Conservation (phyloP, 2,329 filamentous ascomycete genomes). For the Botrytis squamosa region DNA sequence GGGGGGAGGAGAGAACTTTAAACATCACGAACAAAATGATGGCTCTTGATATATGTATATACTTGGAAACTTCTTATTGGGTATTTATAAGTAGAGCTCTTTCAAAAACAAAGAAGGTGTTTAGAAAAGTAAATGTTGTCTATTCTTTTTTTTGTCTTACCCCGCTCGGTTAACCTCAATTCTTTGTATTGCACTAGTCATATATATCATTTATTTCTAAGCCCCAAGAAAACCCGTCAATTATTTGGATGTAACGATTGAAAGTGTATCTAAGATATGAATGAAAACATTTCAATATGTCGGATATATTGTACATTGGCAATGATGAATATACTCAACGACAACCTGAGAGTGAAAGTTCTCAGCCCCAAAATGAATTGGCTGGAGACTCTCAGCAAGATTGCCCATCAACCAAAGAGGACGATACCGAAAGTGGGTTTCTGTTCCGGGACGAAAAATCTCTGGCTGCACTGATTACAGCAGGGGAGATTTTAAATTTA, state of each 20-base stretch:
- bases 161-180: not conserved
- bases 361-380: not conserved
- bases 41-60: too few relatives aligned
- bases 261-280: accelerated
- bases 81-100: accelerated
- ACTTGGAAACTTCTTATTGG: too few relatives aligned
- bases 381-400: not conserved
- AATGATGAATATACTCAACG: not conserved
- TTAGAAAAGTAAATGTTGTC: accelerated
- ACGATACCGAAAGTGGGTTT: not conserved
- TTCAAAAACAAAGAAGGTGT: not conserved
- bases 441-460: not conserved
- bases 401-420: not conserved
- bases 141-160: not conserved
- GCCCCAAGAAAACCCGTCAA: not conserved
- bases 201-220: not conserved
- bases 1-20: too few relatives aligned
- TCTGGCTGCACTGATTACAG: not conserved
- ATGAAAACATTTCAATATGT: not conserved
- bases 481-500: not conserved
- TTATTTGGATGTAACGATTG: not conserved
- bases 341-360: not conserved
- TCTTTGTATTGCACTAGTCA: not conserved
- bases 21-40: too few relatives aligned
- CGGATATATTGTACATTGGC: not conserved